Base-by-base conservation (phyloP, 495 filamentous ascomycete genomes). In the Lasiosphaeris hirsuta region DNA sequence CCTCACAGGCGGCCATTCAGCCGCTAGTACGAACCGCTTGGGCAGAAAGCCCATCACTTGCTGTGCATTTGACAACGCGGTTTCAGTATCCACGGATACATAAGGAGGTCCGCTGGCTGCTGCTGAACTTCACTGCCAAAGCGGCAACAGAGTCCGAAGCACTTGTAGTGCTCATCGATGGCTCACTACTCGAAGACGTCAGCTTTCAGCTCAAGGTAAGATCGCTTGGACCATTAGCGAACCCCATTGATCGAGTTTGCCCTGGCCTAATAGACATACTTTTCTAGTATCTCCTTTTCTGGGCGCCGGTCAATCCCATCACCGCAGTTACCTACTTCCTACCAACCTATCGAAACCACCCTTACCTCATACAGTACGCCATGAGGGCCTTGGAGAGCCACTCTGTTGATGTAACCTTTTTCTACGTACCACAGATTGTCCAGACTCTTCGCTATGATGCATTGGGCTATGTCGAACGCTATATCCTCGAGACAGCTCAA, bases 371-470 rank as follows among this genome's bases (percentile, higher is more conserved):
- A 43, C 95, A 99, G 69, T 99, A 97, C 72, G 95, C 95, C 8
- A 96, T 99, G 90, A 82, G 92, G 56, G 90, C 94, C 4, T 70
- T 99, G 57, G 93, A 97, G 66, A 88, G 84, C 62, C 93, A 99
- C 69, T 87, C 91, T 0, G 86, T 97, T 14, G 94, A 97, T 70
- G 87, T 97, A 23, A 96, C 93, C 0, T 97, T 99, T 78, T 99
- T 97, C 70, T 96, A 97, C 69, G 95, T 99, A 8, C 92, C 95
- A 0, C 95, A 99, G 63, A 90, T 99, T 56, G 93, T 97, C 11
- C 95, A 99, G 67, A 88, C 91, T 33, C 80, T 99, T n/a, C 87
- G 95, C 39, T 96, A 96, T 63, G 95, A 99, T 77, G 85, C 83
- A 19, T 75, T 99, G 44, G 94, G 95, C 40, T 97, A 97, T 68